A percentile compares a stretch with the other conserved stretches of the same genome.
Evolutionary conservation across 1,284 basidiomycete genomes (phyloP).

Genomic region (Trichosporon coremiiforme): DNA sequence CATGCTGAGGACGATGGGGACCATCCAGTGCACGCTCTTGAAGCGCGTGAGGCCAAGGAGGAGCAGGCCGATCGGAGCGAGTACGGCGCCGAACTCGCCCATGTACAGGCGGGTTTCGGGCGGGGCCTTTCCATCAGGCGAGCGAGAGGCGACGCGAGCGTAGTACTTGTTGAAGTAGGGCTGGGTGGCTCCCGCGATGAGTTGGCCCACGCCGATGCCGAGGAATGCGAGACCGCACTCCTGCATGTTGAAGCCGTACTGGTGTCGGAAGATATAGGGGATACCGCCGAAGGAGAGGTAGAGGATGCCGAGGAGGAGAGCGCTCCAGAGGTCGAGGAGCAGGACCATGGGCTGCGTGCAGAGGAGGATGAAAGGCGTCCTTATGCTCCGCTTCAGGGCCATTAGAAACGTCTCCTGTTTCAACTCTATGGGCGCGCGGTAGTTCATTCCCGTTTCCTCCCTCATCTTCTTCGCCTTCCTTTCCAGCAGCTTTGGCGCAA

Average conservation of each 20-base stretch:
- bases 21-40: slow-evolving; percentile 67
- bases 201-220: slow-evolving; percentile 71
- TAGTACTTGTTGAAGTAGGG: slow-evolving; percentile 66
- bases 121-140: slow-evolving; percentile 61
- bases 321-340: slow-evolving; percentile 65
- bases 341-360: slow-evolving; percentile 74
- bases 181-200: slow-evolving; percentile 62
- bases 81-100: slow-evolving; percentile 68
- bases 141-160: slow-evolving; percentile 44
- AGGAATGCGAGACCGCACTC: slow-evolving; percentile 68
- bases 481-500: slow-evolving; percentile 65
- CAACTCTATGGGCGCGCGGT: slow-evolving; percentile 64
- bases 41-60: slow-evolving; percentile 75
- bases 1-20: slow-evolving; percentile 38
- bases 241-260: slow-evolving; percentile 66
- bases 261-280: slow-evolving; percentile 66
- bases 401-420: slow-evolving; percentile 58
- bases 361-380: slow-evolving; percentile 73
- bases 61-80: slow-evolving; percentile 70
- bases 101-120: slow-evolving; percentile 70
- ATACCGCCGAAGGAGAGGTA: slow-evolving; percentile 70
- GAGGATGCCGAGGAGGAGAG: slow-evolving; percentile 71
- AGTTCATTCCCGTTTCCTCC: slow-evolving; percentile 60
- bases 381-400: slow-evolving; percentile 63
- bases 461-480: slow-evolving; percentile 63